Conservation (phyloP, 116 monocot species). For the Papilionanthe hybrid region DNA sequence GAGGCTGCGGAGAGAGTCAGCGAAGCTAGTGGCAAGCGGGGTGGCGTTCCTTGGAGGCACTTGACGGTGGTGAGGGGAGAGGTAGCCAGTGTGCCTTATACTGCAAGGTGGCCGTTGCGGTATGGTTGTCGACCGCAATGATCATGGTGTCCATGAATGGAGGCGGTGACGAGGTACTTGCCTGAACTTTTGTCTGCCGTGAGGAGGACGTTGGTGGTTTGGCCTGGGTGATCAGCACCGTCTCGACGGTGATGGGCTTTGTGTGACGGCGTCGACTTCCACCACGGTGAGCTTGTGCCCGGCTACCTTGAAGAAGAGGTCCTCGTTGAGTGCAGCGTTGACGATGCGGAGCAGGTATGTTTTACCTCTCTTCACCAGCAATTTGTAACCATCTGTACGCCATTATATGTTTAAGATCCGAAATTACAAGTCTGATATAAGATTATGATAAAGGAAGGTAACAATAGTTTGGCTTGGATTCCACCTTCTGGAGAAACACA, state of each 20-base stretch:
- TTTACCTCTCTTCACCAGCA: too few species aligned
- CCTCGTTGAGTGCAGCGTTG: slow-evolving; percentile 67
- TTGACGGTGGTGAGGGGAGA: not conserved
- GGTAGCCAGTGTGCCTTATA: slow-evolving; percentile 18
- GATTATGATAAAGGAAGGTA: not conserved
- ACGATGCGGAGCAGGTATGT: slow-evolving; percentile 58
- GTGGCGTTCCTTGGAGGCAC: slow-evolving; percentile 44
- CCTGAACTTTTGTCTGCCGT: not conserved
- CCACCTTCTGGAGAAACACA: slow-evolving; percentile 23
- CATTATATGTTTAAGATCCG: too few species aligned
- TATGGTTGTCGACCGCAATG: slow-evolving; percentile 34
- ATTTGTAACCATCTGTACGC: too few species aligned
- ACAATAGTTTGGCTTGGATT: not conserved
- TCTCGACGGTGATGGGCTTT: slow-evolving; percentile 51
- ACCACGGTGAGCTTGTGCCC: slow-evolving; percentile 58
- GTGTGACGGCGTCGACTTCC: slow-evolving; percentile 49
- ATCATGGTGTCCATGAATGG: slow-evolving; percentile 8
- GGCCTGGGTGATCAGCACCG: slow-evolving; percentile 55
- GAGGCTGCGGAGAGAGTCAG: slow-evolving; percentile 42
- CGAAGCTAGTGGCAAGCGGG: slow-evolving; percentile 24
- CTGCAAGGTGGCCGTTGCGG: slow-evolving; percentile 43
- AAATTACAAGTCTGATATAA: not conserved
- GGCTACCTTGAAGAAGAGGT: slow-evolving; percentile 62
- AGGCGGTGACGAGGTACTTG: slow-evolving; percentile 6
- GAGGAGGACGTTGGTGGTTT: slow-evolving; percentile 57